Evolutionary conservation across 805 yeast genomes (phyloP), one percentile per base, ranked within the genome.

Genomic region (Torulaspora quercuum): DNA sequence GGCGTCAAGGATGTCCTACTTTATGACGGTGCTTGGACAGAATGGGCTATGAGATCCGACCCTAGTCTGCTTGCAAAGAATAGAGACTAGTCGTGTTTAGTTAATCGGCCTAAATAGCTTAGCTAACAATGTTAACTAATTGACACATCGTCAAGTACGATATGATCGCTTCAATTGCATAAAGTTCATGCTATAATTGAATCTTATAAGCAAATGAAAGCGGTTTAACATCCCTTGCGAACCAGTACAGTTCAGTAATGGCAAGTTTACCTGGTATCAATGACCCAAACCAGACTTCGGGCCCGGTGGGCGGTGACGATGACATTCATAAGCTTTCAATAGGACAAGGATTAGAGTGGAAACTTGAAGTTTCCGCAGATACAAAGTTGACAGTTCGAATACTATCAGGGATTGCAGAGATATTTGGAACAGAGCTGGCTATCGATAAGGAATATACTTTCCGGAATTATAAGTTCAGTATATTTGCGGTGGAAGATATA

Each of bases 351-450:
- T 31, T 49, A 10, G 63, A 60, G 36, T 60, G 64, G 64, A 48
- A 51, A 23, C 34, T 60, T n/a, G 52, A 52, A n/a, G 40, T 59
- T 6, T 70, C 42, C 50, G 61, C 45, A 49, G 78, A 75, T 49
- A 67, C 58, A 15, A 53, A 48, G 39, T 31, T 71, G 33, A 53
- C 61, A 4, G 52, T 70, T 10, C 56, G 63, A 23, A 61, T 65
- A 7, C 50, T 60, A n/a, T 50, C 64, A 8, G 99, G 98, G 3
- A 70, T 79, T 2, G 95, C 86, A 2, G 98, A 92, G 63, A 74
- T 88, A 7, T 86, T 82, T 61, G 99, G 98, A 15, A 86, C 96
- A 3, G 99, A 92, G 57, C 72, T 92, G 15, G 84, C 96, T 2
- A 67, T 71, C 27, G 85, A 82, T 40, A 68, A 72, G 1, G 83